Percentiles rank a stretch among this genome's conserved stretches.
phyloP scores from a whole-genome alignment of 2,329 filamentous ascomycete species.

The Penicillium corylophilum region DNA sequence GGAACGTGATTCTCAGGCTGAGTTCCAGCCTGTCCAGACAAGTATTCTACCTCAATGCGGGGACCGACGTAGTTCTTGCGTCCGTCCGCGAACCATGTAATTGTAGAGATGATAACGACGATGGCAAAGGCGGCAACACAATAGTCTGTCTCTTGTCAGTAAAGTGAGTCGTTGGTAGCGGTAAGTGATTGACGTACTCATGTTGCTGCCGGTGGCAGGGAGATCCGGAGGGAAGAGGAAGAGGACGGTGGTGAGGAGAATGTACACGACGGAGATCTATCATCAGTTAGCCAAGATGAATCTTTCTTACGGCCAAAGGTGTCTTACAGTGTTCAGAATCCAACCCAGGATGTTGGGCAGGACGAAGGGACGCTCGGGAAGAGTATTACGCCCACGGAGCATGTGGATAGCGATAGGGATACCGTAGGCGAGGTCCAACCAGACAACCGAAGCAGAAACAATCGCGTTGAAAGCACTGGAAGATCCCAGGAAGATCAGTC shows the following conservation, averaged over 20 bases:
- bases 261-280: constrained; percentile 61
- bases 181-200: constrained; percentile 56
- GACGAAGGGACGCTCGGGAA: constrained; percentile 61
- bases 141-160: constrained; percentile 34
- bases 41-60: constrained; percentile 43
- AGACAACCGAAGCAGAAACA: constrained; percentile 68
- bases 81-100: constrained; percentile 62
- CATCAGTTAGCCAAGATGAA: constrained; percentile 8
- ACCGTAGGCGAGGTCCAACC: constrained; percentile 69
- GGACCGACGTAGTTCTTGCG: constrained; percentile 61
- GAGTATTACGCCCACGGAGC: constrained; percentile 62
- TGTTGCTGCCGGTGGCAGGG: constrained; percentile 64
- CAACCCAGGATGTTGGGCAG: constrained; percentile 58
- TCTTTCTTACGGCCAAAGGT: background rate
- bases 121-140: constrained; percentile 57
- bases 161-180: background rate
- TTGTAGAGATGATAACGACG: constrained; percentile 55
- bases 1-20: constrained; percentile 19
- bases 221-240: constrained; percentile 71
- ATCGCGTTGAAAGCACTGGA: constrained; percentile 68
- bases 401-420: constrained; percentile 72
- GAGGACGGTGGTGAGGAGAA: constrained; percentile 68
- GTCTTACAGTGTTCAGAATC: constrained; percentile 55
- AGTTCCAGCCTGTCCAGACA: constrained; percentile 23
- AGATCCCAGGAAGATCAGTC: constrained; percentile 68